Base-by-base conservation (phyloP, 495 filamentous ascomycete species). In the Alectoria sarmentosa region DNA sequence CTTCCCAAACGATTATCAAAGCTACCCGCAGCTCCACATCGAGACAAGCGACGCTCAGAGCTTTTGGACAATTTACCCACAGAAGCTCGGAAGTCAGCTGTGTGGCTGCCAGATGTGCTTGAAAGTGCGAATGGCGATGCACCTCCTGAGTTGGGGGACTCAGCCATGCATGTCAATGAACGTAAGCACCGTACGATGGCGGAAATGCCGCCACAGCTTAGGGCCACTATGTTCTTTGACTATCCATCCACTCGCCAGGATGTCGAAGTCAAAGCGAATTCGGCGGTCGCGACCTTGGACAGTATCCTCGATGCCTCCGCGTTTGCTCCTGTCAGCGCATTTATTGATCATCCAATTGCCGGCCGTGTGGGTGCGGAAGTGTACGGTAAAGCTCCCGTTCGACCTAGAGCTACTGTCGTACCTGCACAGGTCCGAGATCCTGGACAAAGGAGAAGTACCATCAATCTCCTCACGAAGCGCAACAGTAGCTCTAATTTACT, bases 281-380 rank as follows among this genome's bases (percentile, higher is more conserved):
- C 92, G 56, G 90, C 92, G 21, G 91, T 91, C 67, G 88, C 84
- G 41, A 97, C 93, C 0, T 80, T 98, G 13, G 94, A 98, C 63
- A 94, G 86, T 70, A 94, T 98, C 54, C 81, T 98, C 14, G 90
- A 97, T 74, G 94, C 94, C n/a, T 96, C 94, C 7, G 90, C 91
- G 4, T 82, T 82, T 65, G 94, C 95, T 3, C 94, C 94, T n/a
- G 90, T 96, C 52, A 90, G 82, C 52, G 94, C 94, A 58, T 98
- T 97, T 70, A 96, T 91, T 1, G 92, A 98, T 71, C 94, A 98
- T 74, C 88, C 89, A 14, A 90, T 89, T 65, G 89, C 87, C 37
- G 93, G 92, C 19, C 83, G 84, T 41, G 71, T 88, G 21, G 88
- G 88, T 58, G 71, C 81, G 1, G 83, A 90, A 68, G 82, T 90